Base-by-base conservation (phyloP, 805 yeast genomes). In the Suhomyces sp. region DNA sequence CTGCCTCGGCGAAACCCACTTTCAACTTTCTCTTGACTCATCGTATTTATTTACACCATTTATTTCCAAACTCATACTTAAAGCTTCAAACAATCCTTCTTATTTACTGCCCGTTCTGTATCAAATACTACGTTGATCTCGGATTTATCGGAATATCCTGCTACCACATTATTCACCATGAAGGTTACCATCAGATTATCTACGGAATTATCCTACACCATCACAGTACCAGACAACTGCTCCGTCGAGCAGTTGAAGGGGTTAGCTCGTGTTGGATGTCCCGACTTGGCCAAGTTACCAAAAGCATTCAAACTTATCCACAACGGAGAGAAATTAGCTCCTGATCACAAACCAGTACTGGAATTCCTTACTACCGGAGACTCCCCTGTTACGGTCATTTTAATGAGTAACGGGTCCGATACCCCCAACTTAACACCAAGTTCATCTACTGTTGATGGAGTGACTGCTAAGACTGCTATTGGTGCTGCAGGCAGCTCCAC, bases 171-270 rank as follows among this genome's bases (percentile, higher is more conserved):
- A n/a, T 6, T 19, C 30, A 48, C 26, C 24, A 75, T 75, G 81
- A 74, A 71, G 51, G 68, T 74, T 28, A 65, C 70, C 18, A 63
- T 75, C 51, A 69, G 75, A 56, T 56, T 70, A 42, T 57, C 72
- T 16, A 68, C 75, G 15, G 75, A 70, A 31, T 45, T 56, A 30
- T 59, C 68, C 9, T 72, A 65, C 51, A 48, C 67, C 17, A 63
- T 76, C 39, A 70, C 76, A n/a, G 58, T 75, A 19, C 74, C 79
- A 8, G 72, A 72, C 38, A 68, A 71, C 49, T 61, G 78, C 32
- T 68, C 79, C 1, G 78, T 74, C 24, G 73, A 65, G 24, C 78
- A 75, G 42, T 62, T 77, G 43, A 65, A 68, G 35, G 59, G 61
- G 28, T 65, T 75, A 5, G 72, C 77, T 14, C 58, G 65, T 33